Evolutionary conservation across 176 grass and related monocot genomes (phyloP), one percentile per base, ranked within the genome.

Genomic region (Dendrocalamus sinicus): DNA sequence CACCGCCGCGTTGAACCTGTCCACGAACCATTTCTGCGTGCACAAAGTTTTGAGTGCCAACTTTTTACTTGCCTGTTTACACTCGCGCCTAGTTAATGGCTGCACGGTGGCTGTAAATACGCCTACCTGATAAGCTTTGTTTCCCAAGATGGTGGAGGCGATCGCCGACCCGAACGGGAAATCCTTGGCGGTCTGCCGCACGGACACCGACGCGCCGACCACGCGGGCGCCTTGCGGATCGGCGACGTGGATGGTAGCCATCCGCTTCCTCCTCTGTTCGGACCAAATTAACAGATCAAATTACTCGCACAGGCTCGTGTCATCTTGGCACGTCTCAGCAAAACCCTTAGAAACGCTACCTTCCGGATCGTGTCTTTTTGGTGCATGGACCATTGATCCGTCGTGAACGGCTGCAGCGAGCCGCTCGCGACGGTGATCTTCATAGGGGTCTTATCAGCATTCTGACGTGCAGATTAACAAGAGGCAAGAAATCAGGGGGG

Each of bases 101-200:
- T 64, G 61, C 61, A 30, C 60, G 60, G 24, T 28, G n/a, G 26
- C 23, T 6, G 24, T 64, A 15, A 15, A 7, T 30, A 9, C 4
- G 52, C 73, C 5, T 16, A 91, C 92, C 89, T 97, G 96, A 40
- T 96, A 99, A 19, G 90, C 83, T 46, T 89, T 70, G 88, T 94
- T 96, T 20, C 90, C 90, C 61, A 99, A 76, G 78, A 99, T 96
- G 70, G 93, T 95, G 65, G 89, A 83, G 9, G 96, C 93, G 75
- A 99, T 99, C 63, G 96, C 93, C 41, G 96, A 92, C 1, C 96
- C 96, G 37, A 99, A 84, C 62, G 93, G 93, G 82, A 99, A 99
- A 15, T 99, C 96, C 72, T 89, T 99, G 54, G 88, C 24, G 3
- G 77, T 94, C 86, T 99, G 96, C 74, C 90, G 75, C 45, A 94